Percentiles rank a stretch among this genome's conserved stretches.
Conservation (phyloP, 148 eudicot genomes). For the Camellia granthamiana region DNA sequence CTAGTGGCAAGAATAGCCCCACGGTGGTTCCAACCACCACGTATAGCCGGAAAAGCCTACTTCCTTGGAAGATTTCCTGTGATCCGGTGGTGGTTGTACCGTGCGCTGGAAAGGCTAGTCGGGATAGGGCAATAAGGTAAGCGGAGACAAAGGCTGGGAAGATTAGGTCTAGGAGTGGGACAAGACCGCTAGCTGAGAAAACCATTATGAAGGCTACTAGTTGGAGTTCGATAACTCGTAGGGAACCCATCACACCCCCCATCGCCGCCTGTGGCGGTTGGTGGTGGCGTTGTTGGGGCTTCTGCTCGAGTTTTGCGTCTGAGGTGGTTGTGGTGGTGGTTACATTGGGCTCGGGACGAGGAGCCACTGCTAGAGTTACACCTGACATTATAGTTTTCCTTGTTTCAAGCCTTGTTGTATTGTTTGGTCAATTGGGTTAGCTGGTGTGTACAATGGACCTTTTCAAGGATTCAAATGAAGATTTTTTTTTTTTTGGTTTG, state of each 20-base stretch:
- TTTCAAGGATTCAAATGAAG: background rate
- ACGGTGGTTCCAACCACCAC: constrained; percentile 62
- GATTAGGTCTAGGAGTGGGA: constrained; percentile 73
- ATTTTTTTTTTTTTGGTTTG: background rate
- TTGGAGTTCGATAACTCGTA: constrained; percentile 84
- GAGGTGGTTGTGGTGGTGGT: constrained; percentile 12
- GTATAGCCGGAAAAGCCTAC: constrained; percentile 42
- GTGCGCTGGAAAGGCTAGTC: constrained; percentile 55
- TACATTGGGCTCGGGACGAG: constrained; percentile 32
- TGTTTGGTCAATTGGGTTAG: background rate
- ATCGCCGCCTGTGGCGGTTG: constrained; percentile 14
- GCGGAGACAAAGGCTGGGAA: constrained; percentile 66
- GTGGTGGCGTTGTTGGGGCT: constrained; percentile 4
- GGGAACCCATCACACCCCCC: constrained; percentile 63
- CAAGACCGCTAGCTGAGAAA: constrained; percentile 81
- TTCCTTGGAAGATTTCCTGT: constrained; percentile 46
- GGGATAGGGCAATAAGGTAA: constrained; percentile 59
- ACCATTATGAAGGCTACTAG: constrained; percentile 94
- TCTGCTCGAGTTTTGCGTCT: constrained; percentile 7
- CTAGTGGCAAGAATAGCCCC: constrained; percentile 81
- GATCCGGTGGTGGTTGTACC: background rate
- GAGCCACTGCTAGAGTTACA: constrained; percentile 57
- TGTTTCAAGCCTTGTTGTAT: background rate
- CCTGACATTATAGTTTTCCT: constrained; percentile 53
- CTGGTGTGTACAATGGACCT: background rate